Evolutionary conservation across 176 grass and related monocot species (phyloP).

Genomic region (Alloteropsis semialata): DNA sequence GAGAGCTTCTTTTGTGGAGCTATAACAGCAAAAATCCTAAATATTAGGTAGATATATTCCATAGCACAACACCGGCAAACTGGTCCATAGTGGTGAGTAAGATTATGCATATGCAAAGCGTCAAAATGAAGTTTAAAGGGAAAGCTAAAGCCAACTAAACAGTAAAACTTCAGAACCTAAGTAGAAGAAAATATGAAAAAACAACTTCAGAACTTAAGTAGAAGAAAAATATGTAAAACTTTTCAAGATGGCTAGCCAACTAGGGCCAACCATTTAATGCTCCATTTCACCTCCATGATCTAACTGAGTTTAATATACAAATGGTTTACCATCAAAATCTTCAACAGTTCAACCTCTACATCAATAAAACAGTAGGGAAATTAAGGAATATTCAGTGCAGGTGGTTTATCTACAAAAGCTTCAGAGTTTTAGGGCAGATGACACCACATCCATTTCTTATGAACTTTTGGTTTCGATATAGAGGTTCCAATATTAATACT

Average conservation of each 20-base stretch:
- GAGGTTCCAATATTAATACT: neutral
- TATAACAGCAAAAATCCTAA: neutral
- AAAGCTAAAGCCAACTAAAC: neutral
- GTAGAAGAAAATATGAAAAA: neutral
- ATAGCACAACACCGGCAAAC: neutral
- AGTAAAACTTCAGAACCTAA: neutral
- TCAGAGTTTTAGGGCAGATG: neutral
- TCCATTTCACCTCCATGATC: neutral
- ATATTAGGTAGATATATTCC: neutral
- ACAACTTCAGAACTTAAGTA: neutral
- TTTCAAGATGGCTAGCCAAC: neutral
- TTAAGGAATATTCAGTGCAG: neutral
- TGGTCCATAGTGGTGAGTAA: conserved; percentile 3
- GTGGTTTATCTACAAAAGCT: neutral
- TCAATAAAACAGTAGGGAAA: neutral
- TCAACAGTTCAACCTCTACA: neutral
- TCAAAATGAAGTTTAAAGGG: neutral
- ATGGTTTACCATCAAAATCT: neutral
- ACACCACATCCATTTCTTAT: neutral
- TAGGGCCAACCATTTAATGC: neutral
- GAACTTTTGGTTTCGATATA: neutral
- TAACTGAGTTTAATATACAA: neutral
- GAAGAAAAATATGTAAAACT: neutral
- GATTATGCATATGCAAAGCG: conserved; percentile 1
- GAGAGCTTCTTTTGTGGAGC: neutral